phyloP scores from a whole-genome alignment of 2,329 filamentous ascomycete genomes.

The Fusarium pseudocircinatum region DNA sequence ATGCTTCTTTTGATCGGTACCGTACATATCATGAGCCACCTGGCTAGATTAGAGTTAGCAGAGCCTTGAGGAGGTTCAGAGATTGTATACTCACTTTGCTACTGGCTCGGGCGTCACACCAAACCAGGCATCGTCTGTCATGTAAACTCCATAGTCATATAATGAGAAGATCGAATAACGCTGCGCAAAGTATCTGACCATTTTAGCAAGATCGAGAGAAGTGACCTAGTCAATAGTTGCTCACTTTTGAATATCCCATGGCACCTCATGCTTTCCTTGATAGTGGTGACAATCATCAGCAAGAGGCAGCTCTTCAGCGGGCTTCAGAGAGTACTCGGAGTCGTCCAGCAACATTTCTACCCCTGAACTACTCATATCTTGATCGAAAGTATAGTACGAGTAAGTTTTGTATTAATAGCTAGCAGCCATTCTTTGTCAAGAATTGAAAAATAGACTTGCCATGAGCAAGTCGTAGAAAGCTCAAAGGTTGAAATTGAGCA shows the following conservation, averaged over 20 bases:
- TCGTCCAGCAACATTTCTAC: slow-evolving; percentile 16
- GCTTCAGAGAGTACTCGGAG: slow-evolving; percentile 49
- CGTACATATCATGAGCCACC: slow-evolving; percentile 77
- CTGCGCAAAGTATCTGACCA: slow-evolving; percentile 84
- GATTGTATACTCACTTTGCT: slow-evolving; percentile 69
- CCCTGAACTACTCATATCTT: slow-evolving; percentile 23
- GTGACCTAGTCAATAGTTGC: slow-evolving; percentile 20
- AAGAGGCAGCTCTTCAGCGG: slow-evolving; percentile 59
- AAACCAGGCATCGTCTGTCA: slow-evolving; percentile 97
- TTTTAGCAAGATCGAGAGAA: not conserved
- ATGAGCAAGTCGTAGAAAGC: not conserved
- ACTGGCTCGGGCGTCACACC: slow-evolving; percentile 95
- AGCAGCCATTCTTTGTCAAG: not conserved
- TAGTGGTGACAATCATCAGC: slow-evolving; percentile 81
- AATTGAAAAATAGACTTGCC: not conserved
- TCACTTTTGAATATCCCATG: slow-evolving; percentile 86
- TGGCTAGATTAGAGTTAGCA: slow-evolving; percentile 58
- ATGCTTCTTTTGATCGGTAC: slow-evolving; percentile 63
- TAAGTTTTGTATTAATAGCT: not conserved
- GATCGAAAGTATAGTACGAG: not conserved
- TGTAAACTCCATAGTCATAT: slow-evolving; percentile 87
- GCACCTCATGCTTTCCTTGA: slow-evolving; percentile 73
- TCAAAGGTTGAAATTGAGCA: slow-evolving; percentile 34
- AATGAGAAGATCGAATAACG: slow-evolving; percentile 86
- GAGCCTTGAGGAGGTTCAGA: not conserved